phyloP scores from a whole-genome alignment of 2,329 filamentous ascomycete genomes.

The Cladosporium sp. region DNA sequence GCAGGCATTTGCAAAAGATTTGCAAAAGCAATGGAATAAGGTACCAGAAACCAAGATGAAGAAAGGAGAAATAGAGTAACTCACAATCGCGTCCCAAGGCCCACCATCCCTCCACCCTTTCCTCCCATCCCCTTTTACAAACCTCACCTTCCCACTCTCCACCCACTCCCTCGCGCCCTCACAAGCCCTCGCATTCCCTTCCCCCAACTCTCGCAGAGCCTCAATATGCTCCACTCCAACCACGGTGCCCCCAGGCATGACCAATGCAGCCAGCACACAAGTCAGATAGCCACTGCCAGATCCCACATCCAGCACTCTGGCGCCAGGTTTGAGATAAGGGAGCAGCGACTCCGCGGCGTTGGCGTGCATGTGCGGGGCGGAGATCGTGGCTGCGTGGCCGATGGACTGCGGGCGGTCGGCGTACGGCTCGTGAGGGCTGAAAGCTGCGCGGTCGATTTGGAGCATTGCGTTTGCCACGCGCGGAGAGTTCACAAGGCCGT shows the following conservation, averaged over 20 bases:
- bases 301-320: slow-evolving; percentile 47
- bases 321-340: slow-evolving; percentile 50
- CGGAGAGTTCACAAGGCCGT: slow-evolving; percentile 67
- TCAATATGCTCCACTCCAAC: slow-evolving; percentile 49
- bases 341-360: slow-evolving; percentile 61
- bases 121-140: slow-evolving; percentile 66
- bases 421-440: slow-evolving; percentile 69
- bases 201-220: slow-evolving; percentile 40
- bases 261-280: slow-evolving; percentile 78
- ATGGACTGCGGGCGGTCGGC: slow-evolving; percentile 67
- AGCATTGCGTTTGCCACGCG: slow-evolving; percentile 73
- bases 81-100: slow-evolving; percentile 75
- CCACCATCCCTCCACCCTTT: slow-evolving; percentile 43
- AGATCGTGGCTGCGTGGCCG: slow-evolving; percentile 65
- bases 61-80: too few relatives aligned
- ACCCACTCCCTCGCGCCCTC: slow-evolving; percentile 53
- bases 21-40: too few relatives aligned
- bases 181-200: slow-evolving; percentile 42
- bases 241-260: slow-evolving; percentile 44
- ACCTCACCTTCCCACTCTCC: slow-evolving; percentile 60
- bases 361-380: slow-evolving; percentile 70
- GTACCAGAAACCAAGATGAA: too few relatives aligned
- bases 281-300: slow-evolving; percentile 68
- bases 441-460: slow-evolving; percentile 83
- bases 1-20: too few relatives aligned